Conservation (phyloP, 2,329 filamentous ascomycete species). For the Fusarium hostae region DNA sequence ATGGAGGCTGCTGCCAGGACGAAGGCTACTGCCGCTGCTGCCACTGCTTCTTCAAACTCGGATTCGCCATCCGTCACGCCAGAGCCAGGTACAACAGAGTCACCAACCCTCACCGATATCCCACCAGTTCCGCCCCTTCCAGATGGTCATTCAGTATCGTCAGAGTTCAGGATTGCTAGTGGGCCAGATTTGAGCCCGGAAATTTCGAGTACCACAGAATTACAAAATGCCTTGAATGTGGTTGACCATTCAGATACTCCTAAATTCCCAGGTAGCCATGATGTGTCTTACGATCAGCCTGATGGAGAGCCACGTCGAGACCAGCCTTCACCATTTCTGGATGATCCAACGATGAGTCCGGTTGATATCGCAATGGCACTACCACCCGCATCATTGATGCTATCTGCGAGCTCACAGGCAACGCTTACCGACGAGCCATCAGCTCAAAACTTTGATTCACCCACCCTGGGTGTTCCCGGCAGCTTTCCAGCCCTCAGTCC, state of each 20-base stretch:
- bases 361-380: conserved; percentile 39
- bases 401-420: conserved; percentile 23
- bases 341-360: conserved; percentile 37
- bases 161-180: conserved; percentile 1
- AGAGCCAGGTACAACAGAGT: conserved; percentile 26
- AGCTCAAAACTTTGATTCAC: conserved; percentile 63
- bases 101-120: conserved; percentile 28
- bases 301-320: conserved; percentile 17
- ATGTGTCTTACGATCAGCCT: conserved; percentile 16
- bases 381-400: conserved; percentile 37
- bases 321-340: conserved; percentile 30
- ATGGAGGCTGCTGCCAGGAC: conserved; percentile 59
- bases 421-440: conserved; percentile 18
- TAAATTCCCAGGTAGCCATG: conserved; percentile 13
- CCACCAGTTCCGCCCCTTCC: conserved; percentile 41
- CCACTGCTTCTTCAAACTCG: conserved; percentile 30
- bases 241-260: conserved; percentile 19
- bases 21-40: conserved; percentile 49
- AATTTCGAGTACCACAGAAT: conserved; percentile 12
- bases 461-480: conserved; percentile 73
- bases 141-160: conserved; percentile 11
- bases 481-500: conserved; percentile 62
- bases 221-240: conserved; percentile 28
- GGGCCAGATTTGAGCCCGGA: conserved; percentile 3
- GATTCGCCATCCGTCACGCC: conserved; percentile 29